Conservation (phyloP, 352 stramenopile genomes). For the Phytophthora syringae region DNA sequence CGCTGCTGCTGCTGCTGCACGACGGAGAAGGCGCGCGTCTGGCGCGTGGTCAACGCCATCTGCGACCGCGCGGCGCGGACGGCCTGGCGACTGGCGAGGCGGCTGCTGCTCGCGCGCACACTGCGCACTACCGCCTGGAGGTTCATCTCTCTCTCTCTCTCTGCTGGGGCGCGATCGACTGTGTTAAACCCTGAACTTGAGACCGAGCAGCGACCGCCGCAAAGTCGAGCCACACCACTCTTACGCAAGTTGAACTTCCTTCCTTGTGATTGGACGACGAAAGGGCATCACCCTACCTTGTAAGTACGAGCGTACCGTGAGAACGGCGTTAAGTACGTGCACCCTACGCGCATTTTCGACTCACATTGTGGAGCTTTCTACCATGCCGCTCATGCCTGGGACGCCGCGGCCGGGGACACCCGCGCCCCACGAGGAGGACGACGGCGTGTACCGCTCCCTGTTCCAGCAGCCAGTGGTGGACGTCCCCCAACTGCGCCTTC, state of each 20-base stretch:
- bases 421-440: slow-evolving; percentile 49
- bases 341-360: too few relatives aligned
- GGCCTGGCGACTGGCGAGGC: slow-evolving; percentile 37
- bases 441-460: slow-evolving; percentile 83
- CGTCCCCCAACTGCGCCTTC: slow-evolving; percentile 70
- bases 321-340: too few relatives aligned
- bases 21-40: slow-evolving; percentile 36
- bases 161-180: slow-evolving; percentile 23
- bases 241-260: slow-evolving; percentile 39
- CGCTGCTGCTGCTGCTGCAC: slow-evolving; percentile 30
- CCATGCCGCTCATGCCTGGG: slow-evolving; percentile 69
- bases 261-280: slow-evolving; percentile 24
- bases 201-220: neutral
- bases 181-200: slow-evolving; percentile 27
- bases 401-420: slow-evolving; percentile 61
- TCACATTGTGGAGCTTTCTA: neutral
- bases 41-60: slow-evolving; percentile 9
- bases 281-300: neutral
- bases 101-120: slow-evolving; percentile 42
- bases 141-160: slow-evolving; percentile 45
- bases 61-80: slow-evolving; percentile 26
- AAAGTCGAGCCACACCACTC: slow-evolving; percentile 20
- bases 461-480: slow-evolving; percentile 86
- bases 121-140: slow-evolving; percentile 54
- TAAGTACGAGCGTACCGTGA: neutral